phyloP scores from a whole-genome alignment of 495 filamentous ascomycete genomes.

The Neurospora sublineolata region DNA sequence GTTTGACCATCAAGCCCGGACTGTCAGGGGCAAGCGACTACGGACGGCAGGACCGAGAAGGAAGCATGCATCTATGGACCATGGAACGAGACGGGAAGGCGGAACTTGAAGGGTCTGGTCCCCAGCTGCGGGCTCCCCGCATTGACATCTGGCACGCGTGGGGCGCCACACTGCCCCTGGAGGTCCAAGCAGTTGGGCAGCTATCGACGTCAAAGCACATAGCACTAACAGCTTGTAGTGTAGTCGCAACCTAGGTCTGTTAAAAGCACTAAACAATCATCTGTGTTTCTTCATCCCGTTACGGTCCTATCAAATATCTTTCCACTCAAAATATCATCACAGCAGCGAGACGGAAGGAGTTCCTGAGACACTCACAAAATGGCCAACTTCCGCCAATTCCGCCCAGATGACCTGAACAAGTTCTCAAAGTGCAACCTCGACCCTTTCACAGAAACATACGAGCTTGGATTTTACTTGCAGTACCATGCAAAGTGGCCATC shows the following conservation, averaged over 20 bases:
- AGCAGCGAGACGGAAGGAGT: not conserved
- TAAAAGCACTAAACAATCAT: not conserved
- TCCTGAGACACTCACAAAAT: constrained; percentile 12
- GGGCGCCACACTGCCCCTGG: not conserved
- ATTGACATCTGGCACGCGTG: not conserved
- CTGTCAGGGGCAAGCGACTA: not conserved
- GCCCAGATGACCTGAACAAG: constrained; percentile 35
- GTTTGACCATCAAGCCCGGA: not conserved
- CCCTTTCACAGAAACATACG: constrained; percentile 90
- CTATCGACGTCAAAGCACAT: not conserved
- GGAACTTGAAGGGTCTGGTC: not conserved
- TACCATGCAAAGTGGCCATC: constrained; percentile 93
- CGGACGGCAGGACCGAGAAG: not conserved
- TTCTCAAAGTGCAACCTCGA: constrained; percentile 86
- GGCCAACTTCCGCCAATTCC: constrained; percentile 37
- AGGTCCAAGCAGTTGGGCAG: not conserved
- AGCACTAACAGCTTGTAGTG: not conserved
- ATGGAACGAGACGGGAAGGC: not conserved
- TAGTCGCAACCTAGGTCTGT: not conserved
- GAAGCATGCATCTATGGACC: not conserved
- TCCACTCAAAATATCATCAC: not conserved
- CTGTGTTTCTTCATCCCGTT: not conserved
- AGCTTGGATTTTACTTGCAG: constrained; percentile 85
- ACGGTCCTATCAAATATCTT: not conserved
- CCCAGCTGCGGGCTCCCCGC: not conserved